Evolutionary conservation across 768 basidiomycete species (phyloP).

Genomic region (Suillus decipiens): DNA sequence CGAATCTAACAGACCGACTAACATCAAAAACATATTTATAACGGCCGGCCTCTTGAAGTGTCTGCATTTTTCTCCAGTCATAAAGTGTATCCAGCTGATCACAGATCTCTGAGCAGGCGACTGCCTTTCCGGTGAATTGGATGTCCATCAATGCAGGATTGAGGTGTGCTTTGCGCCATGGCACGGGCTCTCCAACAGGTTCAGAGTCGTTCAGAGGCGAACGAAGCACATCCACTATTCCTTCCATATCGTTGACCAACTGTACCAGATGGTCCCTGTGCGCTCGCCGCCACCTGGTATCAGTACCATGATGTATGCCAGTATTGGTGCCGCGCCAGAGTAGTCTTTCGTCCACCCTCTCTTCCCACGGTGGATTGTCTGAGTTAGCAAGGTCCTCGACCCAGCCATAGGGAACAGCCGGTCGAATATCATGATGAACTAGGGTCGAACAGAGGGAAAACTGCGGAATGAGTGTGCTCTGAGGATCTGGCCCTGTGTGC

Average conservation of each 20-base stretch:
- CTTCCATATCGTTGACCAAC: slow-evolving; percentile 40
- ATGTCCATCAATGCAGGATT: slow-evolving; percentile 63
- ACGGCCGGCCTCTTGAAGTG: slow-evolving; percentile 48
- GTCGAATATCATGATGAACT: slow-evolving; percentile 58
- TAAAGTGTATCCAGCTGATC: slow-evolving; percentile 45
- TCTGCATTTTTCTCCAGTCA: slow-evolving; percentile 49
- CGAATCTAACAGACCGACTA: slow-evolving; percentile 18
- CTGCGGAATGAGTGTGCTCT: slow-evolving; percentile 44
- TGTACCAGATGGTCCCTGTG: slow-evolving; percentile 54
- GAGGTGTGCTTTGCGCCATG: slow-evolving; percentile 39
- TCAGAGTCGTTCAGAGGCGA: slow-evolving; percentile 31
- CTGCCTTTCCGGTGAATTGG: slow-evolving; percentile 45
- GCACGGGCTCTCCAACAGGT: slow-evolving; percentile 37
- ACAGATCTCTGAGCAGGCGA: slow-evolving; percentile 38
- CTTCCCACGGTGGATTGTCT: slow-evolving; percentile 64
- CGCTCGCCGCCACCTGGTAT: slow-evolving; percentile 47
- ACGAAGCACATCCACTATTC: slow-evolving; percentile 41
- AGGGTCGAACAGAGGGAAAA: slow-evolving; percentile 54
- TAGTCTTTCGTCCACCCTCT: slow-evolving; percentile 60
- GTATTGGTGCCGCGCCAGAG: slow-evolving; percentile 79
- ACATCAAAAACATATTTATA: slow-evolving; percentile 67
- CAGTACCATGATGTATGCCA: slow-evolving; percentile 49
- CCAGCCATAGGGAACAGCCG: slow-evolving; percentile 51
- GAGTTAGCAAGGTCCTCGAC: slow-evolving; percentile 40
- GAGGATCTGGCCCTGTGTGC: slow-evolving; percentile 46